Conservation (phyloP, 768 basidiomycete genomes). For the Mycena belliarum region DNA sequence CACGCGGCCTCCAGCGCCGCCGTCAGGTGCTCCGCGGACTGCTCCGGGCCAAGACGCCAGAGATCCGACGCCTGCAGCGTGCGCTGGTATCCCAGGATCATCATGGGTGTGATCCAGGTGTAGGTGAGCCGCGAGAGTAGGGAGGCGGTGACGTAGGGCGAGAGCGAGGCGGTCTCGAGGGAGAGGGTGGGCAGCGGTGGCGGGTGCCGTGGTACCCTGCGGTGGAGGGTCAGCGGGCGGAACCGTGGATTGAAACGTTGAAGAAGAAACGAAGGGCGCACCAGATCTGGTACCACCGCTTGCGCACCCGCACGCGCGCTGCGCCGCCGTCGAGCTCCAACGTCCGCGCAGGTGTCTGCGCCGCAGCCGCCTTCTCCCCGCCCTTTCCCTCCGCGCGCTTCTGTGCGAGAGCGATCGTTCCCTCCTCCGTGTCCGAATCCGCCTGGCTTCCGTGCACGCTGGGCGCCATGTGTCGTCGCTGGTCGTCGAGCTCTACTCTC, state of each 20-base stretch:
- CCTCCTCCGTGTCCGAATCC: no score
- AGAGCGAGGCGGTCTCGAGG: constrained; percentile 58
- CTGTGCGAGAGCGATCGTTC: no score
- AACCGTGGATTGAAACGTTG: no score
- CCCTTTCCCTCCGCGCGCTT: no score
- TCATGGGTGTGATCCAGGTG: constrained; percentile 63
- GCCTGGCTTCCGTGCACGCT: no score
- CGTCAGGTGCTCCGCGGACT: constrained; percentile 51
- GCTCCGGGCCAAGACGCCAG: constrained; percentile 61
- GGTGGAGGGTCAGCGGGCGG: not conserved
- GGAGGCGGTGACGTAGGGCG: constrained; percentile 64
- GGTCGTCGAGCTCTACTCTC: no score
- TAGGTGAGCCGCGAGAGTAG: constrained; percentile 65
- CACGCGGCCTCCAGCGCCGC: constrained; percentile 58
- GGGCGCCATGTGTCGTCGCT: no score
- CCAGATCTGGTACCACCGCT: constrained; percentile 59
- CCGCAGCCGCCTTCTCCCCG: no score
- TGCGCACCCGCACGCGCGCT: constrained; percentile 39
- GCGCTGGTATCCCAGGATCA: constrained; percentile 70
- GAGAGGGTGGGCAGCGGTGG: constrained; percentile 56
- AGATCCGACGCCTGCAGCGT: constrained; percentile 75
- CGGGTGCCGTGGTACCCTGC: constrained; percentile 57
- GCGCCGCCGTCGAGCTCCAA: constrained; percentile 40
- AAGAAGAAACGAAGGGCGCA: not conserved
- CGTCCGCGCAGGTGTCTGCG: no score